Base-by-base conservation (phyloP, 2,329 filamentous ascomycete genomes). In the Pseudogymnoascus sp. region DNA sequence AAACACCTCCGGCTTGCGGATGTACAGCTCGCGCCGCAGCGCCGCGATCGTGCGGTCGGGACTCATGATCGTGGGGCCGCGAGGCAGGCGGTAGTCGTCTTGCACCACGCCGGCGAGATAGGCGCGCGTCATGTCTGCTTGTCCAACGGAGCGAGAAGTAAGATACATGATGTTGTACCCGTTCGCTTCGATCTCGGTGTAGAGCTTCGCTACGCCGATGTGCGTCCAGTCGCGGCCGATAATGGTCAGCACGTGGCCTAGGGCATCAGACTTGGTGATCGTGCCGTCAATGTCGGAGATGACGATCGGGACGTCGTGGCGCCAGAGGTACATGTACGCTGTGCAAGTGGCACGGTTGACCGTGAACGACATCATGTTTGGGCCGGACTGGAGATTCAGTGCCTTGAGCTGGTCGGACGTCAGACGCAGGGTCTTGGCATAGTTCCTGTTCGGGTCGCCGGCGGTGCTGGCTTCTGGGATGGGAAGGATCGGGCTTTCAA, bases 161-260 rank as follows among this genome's bases (percentile, higher is more conserved):
- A 99, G 83, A 74, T 99, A 99, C 84, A 99, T 92, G 73, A 99
- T 96, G 75, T 99, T 97, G 81, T 97, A 99, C 6, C 95, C 95
- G 71, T 99, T 99, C 70, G 89, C 87, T 0, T 87, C 87, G 69
- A 99, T 99, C 69, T 99, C 96, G 60, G 90, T 95, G 77, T 97
- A 99, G 8, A 99, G 82, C 78, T 99, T 99, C 21, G 95, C 96
- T 23, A 99, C 93, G 38, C 95, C 95, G 15, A 92, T 84, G 74
- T 99, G 95, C 2, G 95, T 99, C 95, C 95, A 99, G 76, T 99
- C 95, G 59, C 95, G 88, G 44, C 95, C 95, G 68, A 99, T 93
- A 86, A 95, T 95, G 78, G 93, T 97, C 62, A 97, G 78, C 47
- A 99, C 91, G 72, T 99, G 95, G 13, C 95, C 95, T 13, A 96